Evolutionary conservation across 75 land plant genomes (phyloP).

Genomic region (Sequoiadendron giganteum): DNA sequence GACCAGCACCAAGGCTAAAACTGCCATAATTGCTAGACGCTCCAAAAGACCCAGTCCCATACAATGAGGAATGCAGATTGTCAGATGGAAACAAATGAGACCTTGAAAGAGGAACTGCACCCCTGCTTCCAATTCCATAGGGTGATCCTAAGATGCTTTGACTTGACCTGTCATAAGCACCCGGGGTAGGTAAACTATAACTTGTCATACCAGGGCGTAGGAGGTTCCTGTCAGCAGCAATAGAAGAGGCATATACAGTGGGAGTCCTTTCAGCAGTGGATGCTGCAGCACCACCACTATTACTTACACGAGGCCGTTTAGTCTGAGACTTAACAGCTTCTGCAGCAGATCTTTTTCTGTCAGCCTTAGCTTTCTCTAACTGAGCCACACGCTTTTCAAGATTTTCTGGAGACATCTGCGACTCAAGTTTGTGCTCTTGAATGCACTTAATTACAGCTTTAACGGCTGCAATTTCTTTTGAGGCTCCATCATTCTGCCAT

Average conservation of each 20-base stretch:
- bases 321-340: constrained; percentile 35
- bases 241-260: constrained; percentile 10
- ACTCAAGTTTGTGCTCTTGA: constrained; percentile 46
- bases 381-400: constrained; percentile 38
- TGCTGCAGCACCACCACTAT: constrained; percentile 7
- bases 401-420: constrained; percentile 29
- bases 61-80: constrained; percentile 32
- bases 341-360: constrained; percentile 35
- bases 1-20: constrained; percentile 14
- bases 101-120: constrained; percentile 11
- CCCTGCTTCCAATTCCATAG: constrained; percentile 27
- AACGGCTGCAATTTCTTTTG: constrained; percentile 46
- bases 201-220: constrained; percentile 25
- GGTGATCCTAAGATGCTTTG: constrained; percentile 34
- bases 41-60: constrained; percentile 28
- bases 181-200: constrained; percentile 26
- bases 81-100: constrained; percentile 43
- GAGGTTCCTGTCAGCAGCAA: constrained; percentile 8
- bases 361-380: constrained; percentile 42
- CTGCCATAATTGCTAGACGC: constrained; percentile 17
- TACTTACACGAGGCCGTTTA: constrained; percentile 42
- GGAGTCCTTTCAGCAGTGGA: neutral
- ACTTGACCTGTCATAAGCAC: constrained; percentile 30
- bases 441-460: constrained; percentile 42
- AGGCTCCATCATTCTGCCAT: constrained; percentile 46